Evolutionary conservation across 495 filamentous ascomycete species (phyloP), one percentile per base, ranked within the genome.

Genomic region (Niebla homalea): DNA sequence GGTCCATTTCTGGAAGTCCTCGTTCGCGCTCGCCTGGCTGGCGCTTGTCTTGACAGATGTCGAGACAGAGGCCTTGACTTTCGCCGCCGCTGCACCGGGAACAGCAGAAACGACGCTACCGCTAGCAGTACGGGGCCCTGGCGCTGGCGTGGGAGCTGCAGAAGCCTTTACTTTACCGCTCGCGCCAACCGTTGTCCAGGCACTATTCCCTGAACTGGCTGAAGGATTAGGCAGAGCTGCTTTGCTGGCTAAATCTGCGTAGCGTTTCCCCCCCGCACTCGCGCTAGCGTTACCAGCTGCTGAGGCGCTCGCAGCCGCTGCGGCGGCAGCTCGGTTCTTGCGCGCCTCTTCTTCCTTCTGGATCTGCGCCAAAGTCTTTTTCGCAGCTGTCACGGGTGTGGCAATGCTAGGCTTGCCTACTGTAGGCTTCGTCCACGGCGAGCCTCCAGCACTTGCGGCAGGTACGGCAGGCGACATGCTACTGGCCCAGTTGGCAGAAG

Each of bases 131-230:
- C 83, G 77, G 21, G 68, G 71, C 26, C 79, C 74, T 43, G 52
- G 21, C 5, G 44, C 37, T 18, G 72, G 60, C 43, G 76, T 67
- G 15, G 72, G 68, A n/a, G 72, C 72, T 14, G 77, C 76, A 1
- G 79, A 77, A 16, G 78, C 70, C 71, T 94, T 97, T 29, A 83
- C 75, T 68, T 95, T 97, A 5, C 92, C 92, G 50, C 87, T 78
- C 14, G 89, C 87, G n/a, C 93, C 93, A 39, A 97, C 92, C 0
- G 89, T 97, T 29, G 88, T 90, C 93, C 93, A 97, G 18, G 87
- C 89, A 36, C 82, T 73, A 16, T 61, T 56, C 21, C 66, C 55
- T 8, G 60, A 60, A 36, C 69, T 60, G 29, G 29, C 29, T 11
- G 45, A 22, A 42, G 64, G 62, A 41, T 63, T 56, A 46, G 65